Base-by-base conservation (phyloP, 257 asterid genomes). In the Knoxia roxburghii region DNA sequence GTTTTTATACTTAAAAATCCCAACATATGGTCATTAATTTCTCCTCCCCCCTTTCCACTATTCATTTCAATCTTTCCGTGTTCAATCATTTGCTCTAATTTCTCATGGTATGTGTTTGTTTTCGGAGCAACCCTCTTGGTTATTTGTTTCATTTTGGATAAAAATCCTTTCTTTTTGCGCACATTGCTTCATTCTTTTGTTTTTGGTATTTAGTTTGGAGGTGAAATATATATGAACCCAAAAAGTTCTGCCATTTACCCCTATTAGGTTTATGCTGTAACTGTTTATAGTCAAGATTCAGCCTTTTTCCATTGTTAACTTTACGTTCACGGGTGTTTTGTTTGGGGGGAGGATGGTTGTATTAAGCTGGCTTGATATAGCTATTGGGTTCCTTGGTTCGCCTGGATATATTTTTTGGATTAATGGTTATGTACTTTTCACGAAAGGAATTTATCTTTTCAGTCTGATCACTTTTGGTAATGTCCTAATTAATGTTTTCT, bases 31-130 rank as follows among this genome's bases (percentile, higher is more conserved):
- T 67, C 68, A 50, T 58, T 68, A 33, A 39, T 61, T 55, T 32
- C 14, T 35, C 62, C 37, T 18, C 6, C 24, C 15, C 40, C 23
- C 27, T 26, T 29, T 56, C 61, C 49, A 14, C 55, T 61, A 46
- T 66, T 63, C 68, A 37, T 77, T 84, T 85, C 67, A 4, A 76
- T 85, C 89, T 73, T 78, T 83, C 90, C 81, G 77, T 85, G 80
- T 69, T 77, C 84, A 92, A 80, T 82, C 69, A 52, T 29, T 57
- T 68, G 18, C 74, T 72, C 80, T 52, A 72, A 73, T 79, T 72
- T 65, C 78, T 79, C 73, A 72, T 64, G 88, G 89, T 85, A 77
- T 4, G 65, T 74, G 45, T 71, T 50, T 35, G 33, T 9, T 50
- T 72, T 13, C 5, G 6, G 65, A 60, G 40, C 49, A 15, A 29